phyloP scores from a whole-genome alignment of 108 stramenopile species.

The Nitzschia sp. region DNA sequence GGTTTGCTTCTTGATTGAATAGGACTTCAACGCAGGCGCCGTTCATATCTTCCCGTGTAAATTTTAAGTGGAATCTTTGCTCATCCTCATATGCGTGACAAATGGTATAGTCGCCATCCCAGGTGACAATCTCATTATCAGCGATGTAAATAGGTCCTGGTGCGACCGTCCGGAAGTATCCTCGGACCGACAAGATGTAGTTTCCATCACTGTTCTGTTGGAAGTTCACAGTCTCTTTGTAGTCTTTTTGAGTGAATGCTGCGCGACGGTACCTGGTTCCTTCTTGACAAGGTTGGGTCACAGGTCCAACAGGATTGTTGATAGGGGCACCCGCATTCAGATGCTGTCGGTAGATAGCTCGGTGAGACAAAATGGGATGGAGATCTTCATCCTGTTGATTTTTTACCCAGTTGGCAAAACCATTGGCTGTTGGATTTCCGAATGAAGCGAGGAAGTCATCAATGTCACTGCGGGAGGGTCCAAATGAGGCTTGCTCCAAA shows the following conservation, averaged over 20 bases:
- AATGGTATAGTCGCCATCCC: too few relatives aligned
- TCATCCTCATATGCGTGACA: too few relatives aligned
- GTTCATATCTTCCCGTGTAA: too few relatives aligned
- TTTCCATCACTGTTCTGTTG: too few relatives aligned
- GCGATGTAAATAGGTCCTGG: too few relatives aligned
- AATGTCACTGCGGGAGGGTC: conserved; percentile 23
- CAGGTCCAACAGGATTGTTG: conserved; percentile 50
- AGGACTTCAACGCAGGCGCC: too few relatives aligned
- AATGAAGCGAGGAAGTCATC: background rate
- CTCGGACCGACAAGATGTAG: too few relatives aligned
- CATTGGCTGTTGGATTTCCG: background rate
- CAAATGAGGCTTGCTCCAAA: conserved; percentile 67
- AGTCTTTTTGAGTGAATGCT: background rate
- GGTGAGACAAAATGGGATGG: background rate
- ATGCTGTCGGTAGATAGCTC: background rate
- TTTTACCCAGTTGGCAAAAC: background rate
- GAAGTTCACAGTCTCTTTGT: too few relatives aligned
- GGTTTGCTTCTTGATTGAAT: too few relatives aligned
- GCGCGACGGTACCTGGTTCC: background rate
- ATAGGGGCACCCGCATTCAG: conserved; percentile 13
- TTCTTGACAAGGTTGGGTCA: conserved; percentile 41
- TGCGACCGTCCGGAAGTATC: too few relatives aligned
- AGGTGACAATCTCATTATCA: too few relatives aligned
- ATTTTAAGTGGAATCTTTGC: too few relatives aligned
- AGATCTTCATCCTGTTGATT: background rate